Percentiles rank a stretch among this genome's conserved stretches.
Evolutionary conservation across 108 stramenopile species (phyloP).

Genomic region (Cyclotella choctawhatcheeana): DNA sequence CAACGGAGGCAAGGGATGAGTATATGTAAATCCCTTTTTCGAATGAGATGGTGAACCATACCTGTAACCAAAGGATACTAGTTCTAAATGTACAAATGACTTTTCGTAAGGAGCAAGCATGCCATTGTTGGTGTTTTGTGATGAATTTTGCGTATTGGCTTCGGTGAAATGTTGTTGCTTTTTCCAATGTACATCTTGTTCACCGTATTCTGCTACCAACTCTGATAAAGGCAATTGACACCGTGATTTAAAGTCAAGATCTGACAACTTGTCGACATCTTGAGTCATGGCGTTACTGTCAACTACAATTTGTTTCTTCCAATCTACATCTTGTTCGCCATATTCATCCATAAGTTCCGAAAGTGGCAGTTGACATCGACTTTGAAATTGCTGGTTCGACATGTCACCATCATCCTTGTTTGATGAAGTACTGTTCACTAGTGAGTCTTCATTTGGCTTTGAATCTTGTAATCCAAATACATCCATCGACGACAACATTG

Average conservation of each 20-base stretch:
- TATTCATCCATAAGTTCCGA: conserved; percentile 62
- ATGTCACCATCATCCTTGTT: not conserved
- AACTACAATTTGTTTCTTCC: conserved; percentile 28
- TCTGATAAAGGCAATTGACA: conserved; percentile 46
- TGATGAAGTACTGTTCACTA: too few relatives aligned
- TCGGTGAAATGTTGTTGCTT: conserved; percentile 9
- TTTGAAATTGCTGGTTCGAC: conserved; percentile 11
- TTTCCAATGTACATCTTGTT: conserved; percentile 77
- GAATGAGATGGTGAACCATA: conserved; percentile 71
- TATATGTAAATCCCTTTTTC: conserved; percentile 60
- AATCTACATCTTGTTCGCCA: conserved; percentile 67
- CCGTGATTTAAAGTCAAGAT: conserved; percentile 30
- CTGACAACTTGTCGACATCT: conserved; percentile 13
- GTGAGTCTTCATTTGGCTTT: not conserved
- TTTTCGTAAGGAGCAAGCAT: conserved; percentile 67
- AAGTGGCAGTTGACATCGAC: conserved; percentile 20
- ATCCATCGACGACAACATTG: conserved; percentile 44
- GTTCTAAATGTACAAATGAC: conserved; percentile 78
- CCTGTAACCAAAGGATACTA: conserved; percentile 78
- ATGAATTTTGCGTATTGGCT: too few relatives aligned
- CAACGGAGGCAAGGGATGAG: conserved; percentile 64
- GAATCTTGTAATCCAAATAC: conserved; percentile 22
- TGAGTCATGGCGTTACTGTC: not conserved
- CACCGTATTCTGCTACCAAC: conserved; percentile 74
- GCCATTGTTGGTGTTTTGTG: conserved; percentile 22